A percentile compares a stretch with the other conserved stretches of the same genome.
Conservation (phyloP, 352 stramenopile species). For the Globisporangium canariense region DNA sequence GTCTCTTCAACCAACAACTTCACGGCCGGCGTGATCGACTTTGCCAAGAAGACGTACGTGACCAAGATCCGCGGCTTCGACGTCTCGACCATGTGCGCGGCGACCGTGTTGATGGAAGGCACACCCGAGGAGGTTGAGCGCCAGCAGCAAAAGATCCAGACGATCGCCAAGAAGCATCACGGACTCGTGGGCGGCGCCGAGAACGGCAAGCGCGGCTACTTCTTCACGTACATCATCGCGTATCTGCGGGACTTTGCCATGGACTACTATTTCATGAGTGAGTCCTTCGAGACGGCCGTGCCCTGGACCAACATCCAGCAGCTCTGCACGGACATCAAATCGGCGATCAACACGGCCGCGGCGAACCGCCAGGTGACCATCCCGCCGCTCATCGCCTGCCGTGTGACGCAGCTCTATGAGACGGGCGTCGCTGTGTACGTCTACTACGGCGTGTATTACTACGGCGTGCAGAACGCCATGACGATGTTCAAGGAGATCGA, state of each 20-base stretch:
- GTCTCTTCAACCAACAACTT: constrained; percentile 45
- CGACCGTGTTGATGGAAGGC: constrained; percentile 88
- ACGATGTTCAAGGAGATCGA: constrained; percentile 82
- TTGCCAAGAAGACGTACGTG: constrained; percentile 85
- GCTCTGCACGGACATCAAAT: constrained; percentile 52
- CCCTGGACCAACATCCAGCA: constrained; percentile 67
- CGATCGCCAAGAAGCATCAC: constrained; percentile 69
- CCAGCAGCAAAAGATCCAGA: constrained; percentile 55
- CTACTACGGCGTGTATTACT: constrained; percentile 95
- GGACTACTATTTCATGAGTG: constrained; percentile 90
- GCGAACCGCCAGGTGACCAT: constrained; percentile 52
- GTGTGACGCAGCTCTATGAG: constrained; percentile 95
- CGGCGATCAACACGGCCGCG: constrained; percentile 42
- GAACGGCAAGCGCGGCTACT: constrained; percentile 90
- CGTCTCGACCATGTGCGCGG: constrained; percentile 75
- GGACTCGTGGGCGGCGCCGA: constrained; percentile 81
- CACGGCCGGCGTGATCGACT: constrained; percentile 50
- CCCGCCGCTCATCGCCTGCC: constrained; percentile 87
- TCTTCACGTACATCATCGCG: constrained; percentile 94
- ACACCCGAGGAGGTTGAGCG: constrained; percentile 38
- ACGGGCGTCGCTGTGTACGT: constrained; percentile 95
- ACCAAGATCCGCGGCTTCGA: constrained; percentile 76
- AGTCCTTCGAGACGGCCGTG: constrained; percentile 89
- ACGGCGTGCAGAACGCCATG: constrained; percentile 74
- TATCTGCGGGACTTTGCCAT: constrained; percentile 94